phyloP scores from a whole-genome alignment of 2,329 filamentous ascomycete species.

The Botrytis galanthina region DNA sequence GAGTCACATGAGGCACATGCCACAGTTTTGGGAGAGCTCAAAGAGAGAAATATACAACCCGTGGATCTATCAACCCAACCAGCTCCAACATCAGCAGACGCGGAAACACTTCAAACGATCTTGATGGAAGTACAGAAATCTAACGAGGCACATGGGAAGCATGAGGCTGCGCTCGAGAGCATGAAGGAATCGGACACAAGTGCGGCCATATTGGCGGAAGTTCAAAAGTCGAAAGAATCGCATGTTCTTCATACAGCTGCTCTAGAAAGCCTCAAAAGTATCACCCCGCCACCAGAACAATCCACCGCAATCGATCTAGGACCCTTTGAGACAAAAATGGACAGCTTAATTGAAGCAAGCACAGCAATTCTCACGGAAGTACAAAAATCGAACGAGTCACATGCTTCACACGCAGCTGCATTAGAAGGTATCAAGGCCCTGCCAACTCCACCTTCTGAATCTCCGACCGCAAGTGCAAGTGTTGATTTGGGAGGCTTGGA shows the following conservation, averaged over 20 bases:
- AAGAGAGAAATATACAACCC: conserved; percentile 2
- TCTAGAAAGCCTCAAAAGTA: conserved; percentile 22
- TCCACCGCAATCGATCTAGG: neutral
- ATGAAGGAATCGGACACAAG: conserved; percentile 24
- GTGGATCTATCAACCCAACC: neutral
- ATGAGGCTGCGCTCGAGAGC: conserved; percentile 1
- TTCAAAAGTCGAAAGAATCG: conserved; percentile 24
- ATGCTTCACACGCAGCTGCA: conserved; percentile 22
- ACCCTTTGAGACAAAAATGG: conserved; percentile 21
- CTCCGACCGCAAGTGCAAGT: neutral
- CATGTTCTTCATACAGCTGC: conserved; percentile 23
- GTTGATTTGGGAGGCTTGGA: conserved; percentile 10
- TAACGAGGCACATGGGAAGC: conserved; percentile 27
- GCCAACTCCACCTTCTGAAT: neutral
- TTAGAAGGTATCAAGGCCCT: conserved; percentile 24
- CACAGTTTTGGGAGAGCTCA: conserved; percentile 25
- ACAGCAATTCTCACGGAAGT: conserved; percentile 22
- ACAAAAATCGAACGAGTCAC: conserved; percentile 22
- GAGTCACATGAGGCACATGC: conserved; percentile 32
- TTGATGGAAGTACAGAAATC: conserved; percentile 24
- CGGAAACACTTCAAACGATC: conserved; percentile 23
- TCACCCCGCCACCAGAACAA: conserved; percentile 2
- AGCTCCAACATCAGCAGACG: neutral
- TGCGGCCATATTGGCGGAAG: conserved; percentile 22
- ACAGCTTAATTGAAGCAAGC: conserved; percentile 18